A percentile compares a stretch with the other conserved stretches of the same genome.
Evolutionary conservation across 805 yeast species (phyloP).

Genomic region (Lachancea quebecensis): DNA sequence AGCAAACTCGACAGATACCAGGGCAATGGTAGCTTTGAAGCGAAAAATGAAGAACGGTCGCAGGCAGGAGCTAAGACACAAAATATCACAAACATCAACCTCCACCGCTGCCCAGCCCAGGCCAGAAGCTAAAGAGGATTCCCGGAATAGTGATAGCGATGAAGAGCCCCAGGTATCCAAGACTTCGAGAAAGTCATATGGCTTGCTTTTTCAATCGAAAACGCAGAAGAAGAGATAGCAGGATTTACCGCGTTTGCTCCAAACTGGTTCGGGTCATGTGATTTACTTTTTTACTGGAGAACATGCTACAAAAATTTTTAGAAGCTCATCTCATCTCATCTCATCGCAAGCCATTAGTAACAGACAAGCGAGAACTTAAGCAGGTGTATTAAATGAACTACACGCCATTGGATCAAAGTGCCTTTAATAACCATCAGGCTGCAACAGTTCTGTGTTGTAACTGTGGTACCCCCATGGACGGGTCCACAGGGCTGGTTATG

Average conservation of each 20-base stretch:
- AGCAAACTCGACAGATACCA: slow-evolving; percentile 28
- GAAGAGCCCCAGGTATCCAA: slow-evolving; percentile 14
- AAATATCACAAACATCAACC: background rate
- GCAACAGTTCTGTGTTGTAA: slow-evolving; percentile 95
- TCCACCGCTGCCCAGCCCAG: background rate
- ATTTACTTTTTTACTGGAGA: slow-evolving; percentile 6
- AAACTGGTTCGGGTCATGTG: slow-evolving; percentile 2
- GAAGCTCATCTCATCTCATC: slow-evolving; percentile 19
- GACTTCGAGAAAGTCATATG: slow-evolving; percentile 22
- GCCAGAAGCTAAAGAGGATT: background rate
- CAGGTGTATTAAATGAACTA: slow-evolving; percentile 28
- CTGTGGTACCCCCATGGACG: slow-evolving; percentile 98
- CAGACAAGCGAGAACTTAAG: background rate
- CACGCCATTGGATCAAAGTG: slow-evolving; percentile 33
- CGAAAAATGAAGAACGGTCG: slow-evolving; percentile 26
- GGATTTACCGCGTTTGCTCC: too few species aligned
- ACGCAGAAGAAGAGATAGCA: slow-evolving; percentile 15
- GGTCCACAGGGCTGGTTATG: slow-evolving; percentile 87
- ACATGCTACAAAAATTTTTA: slow-evolving; percentile 13
- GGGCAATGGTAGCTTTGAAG: slow-evolving; percentile 32
- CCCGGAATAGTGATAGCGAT: slow-evolving; percentile 12
- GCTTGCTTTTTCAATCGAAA: slow-evolving; percentile 21
- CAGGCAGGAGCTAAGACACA: slow-evolving; percentile 9
- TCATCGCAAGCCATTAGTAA: slow-evolving; percentile 2
- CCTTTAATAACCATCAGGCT: slow-evolving; percentile 32